Percentiles rank a stretch among this genome's conserved stretches.
These are phyloP conservation scores for Narthecium ossifragum DNA, from an alignment of 106 monocot genomes.

Conservation along the genomic window DNA sequence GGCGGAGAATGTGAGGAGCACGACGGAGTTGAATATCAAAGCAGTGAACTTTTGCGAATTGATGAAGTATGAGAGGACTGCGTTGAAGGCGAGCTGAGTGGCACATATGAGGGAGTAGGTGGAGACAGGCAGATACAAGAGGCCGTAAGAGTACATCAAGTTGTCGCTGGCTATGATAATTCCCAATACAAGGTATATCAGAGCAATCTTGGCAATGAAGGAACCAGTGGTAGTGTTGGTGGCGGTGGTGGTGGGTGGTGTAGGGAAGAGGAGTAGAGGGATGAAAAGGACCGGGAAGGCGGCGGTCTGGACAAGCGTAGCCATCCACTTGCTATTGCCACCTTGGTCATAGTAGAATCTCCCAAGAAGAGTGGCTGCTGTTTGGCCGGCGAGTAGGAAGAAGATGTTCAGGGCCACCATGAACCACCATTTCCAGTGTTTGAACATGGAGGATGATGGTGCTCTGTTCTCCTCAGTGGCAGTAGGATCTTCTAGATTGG, in stretches of 20 bases:
- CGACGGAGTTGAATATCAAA: conserved; percentile 25
- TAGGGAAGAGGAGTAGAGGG: conserved; percentile 10
- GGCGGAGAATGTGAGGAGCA: conserved; percentile 33
- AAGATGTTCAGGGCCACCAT: conserved; percentile 2
- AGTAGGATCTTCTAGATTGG: too few species aligned
- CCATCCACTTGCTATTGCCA: conserved; percentile 20
- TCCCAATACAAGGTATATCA: conserved; percentile 20
- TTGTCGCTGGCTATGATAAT: conserved; percentile 18
- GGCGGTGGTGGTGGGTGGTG: neutral
- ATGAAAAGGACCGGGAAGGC: conserved; percentile 20
- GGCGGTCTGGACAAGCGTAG: conserved; percentile 2
- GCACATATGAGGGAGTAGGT: conserved; percentile 35
- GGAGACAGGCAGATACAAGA: conserved; percentile 30
- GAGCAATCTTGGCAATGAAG: conserved; percentile 7
- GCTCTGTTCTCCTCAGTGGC: too few species aligned
- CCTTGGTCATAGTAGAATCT: conserved; percentile 12
- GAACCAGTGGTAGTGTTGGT: neutral
- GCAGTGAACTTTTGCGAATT: conserved; percentile 35
- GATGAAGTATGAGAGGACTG: conserved; percentile 26
- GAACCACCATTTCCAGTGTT: conserved; percentile 12
- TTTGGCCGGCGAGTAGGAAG: conserved; percentile 15
- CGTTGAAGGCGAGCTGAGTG: conserved; percentile 30
- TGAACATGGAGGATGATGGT: too few species aligned
- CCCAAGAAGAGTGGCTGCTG: conserved; percentile 7
- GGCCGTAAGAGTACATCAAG: conserved; percentile 39